phyloP scores from a whole-genome alignment of 805 yeast genomes.

The Candida xiaguanensis region DNA sequence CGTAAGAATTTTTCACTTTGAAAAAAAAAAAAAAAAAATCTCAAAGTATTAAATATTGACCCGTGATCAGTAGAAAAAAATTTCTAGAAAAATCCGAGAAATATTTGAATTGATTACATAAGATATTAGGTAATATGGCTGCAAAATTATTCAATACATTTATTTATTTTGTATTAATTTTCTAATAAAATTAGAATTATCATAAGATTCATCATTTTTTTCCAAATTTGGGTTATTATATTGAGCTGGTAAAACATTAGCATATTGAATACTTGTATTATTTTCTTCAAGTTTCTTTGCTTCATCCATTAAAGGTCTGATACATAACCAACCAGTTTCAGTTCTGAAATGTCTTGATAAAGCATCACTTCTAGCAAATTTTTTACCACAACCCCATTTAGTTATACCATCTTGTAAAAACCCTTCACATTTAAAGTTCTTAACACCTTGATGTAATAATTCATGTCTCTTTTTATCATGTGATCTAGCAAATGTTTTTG shows the following conservation, averaged over 20 bases:
- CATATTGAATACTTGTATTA: not conserved
- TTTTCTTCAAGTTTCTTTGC: conserved; percentile 33
- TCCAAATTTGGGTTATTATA: not conserved
- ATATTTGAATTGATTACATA: no score
- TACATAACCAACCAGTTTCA: conserved; percentile 69
- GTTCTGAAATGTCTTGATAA: conserved; percentile 72
- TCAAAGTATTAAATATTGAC: not conserved
- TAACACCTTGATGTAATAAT: conserved; percentile 67
- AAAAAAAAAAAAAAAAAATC: not conserved
- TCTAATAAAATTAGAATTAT: conserved; percentile 17
- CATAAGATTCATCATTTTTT: conserved; percentile 11
- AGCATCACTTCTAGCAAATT: conserved; percentile 76
- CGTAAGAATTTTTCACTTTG: not conserved
- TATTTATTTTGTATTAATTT: conserved; percentile 16
- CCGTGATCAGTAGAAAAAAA: conserved; percentile 3
- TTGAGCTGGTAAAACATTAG: not conserved
- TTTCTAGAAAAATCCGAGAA: conserved; percentile 8
- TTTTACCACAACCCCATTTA: conserved; percentile 72
- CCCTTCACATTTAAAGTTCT: conserved; percentile 67
- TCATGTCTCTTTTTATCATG: conserved; percentile 79
- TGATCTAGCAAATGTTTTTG: conserved; percentile 68
- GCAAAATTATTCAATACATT: not conserved
- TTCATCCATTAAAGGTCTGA: conserved; percentile 61
- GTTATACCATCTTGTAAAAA: conserved; percentile 52
- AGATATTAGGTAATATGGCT: conserved; percentile 1